Base-by-base conservation (phyloP, 2,329 filamentous ascomycete genomes). In the Dryadomyces sulphureus region DNA sequence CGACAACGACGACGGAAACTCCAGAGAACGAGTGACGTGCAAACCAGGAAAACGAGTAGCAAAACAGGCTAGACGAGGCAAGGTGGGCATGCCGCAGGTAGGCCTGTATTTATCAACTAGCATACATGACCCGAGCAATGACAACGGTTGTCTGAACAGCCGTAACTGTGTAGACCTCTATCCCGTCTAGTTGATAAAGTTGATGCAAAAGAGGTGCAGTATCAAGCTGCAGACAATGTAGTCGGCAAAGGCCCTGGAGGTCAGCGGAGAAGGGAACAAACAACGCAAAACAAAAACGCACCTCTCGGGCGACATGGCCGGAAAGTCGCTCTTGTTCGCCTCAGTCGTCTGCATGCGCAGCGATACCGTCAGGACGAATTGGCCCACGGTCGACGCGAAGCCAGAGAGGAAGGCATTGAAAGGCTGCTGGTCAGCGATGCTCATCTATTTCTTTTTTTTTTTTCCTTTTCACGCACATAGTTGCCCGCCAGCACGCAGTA, bases 351-450 rank as follows among this genome's bases (percentile, higher is more conserved):
- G 92, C 64, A 96, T 94, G 52, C 92, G 80, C 56, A 98, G 67
- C 38, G 79, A 81, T 52, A 75, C 79, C 43, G 92, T 95, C 55
- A 98, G 77, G 52, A 98, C 92, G 62, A 98, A 98, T 62, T 98
- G 92, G 51, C 92, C 92, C 52, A 98, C 90, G 1, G 90, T 92
- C 16, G 90, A 87, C 50, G 79, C 81, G 70, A 98, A 98, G 41
- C 92, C 93, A 27, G 89, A 86, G 27, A 98, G 78, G 70, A 98
- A 98, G 53, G 93, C 92, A 63, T 98, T 98, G 73, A 98, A 98
- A 9, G 92, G 92, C 90, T 96, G 59, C 49, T 25, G 3, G 25
- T 41, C 20, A 42, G 27, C 41, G 7, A 22, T 17, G n/a, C 20
- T 39, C 6, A 20, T 39, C 14, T 11, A 7, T 25, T 7, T 24